phyloP scores from a whole-genome alignment of 768 basidiomycete species.

The Kwoniella dejecticola region DNA sequence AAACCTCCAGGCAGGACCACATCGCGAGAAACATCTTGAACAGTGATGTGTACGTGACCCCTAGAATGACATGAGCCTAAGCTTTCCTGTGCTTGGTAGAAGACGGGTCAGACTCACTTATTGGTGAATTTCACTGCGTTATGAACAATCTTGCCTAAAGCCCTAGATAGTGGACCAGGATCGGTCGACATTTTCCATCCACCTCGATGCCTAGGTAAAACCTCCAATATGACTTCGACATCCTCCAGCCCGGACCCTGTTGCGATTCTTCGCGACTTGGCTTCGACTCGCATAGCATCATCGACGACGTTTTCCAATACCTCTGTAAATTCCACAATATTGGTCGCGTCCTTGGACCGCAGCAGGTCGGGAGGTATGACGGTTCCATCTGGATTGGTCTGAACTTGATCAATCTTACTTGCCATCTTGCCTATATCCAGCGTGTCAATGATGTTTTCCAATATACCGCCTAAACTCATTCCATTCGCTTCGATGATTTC shows the following conservation, averaged over 20 bases:
- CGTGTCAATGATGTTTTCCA: slow-evolving; percentile 52
- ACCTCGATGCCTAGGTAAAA: slow-evolving; percentile 46
- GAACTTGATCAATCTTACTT: background rate
- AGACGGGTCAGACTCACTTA: too few relatives aligned
- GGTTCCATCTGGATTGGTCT: background rate
- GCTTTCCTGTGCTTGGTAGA: too few relatives aligned
- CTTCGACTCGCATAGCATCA: slow-evolving; percentile 37
- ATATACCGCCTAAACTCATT: slow-evolving; percentile 34
- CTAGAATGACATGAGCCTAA: background rate
- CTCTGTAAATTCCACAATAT: slow-evolving; percentile 20
- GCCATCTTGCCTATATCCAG: slow-evolving; percentile 46
- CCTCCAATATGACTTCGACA: slow-evolving; percentile 50
- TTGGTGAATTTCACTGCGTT: slow-evolving; percentile 51
- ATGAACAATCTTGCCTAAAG: slow-evolving; percentile 45
- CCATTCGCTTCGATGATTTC: slow-evolving; percentile 50
- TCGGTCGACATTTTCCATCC: slow-evolving; percentile 44
- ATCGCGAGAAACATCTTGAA: slow-evolving; percentile 48
- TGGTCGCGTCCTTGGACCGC: background rate
- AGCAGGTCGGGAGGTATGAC: background rate
- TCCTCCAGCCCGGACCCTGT: slow-evolving; percentile 38
- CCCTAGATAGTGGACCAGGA: slow-evolving; percentile 39
- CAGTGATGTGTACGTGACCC: slow-evolving; percentile 48
- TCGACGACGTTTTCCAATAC: slow-evolving; percentile 39
- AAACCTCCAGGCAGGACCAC: slow-evolving; percentile 43
- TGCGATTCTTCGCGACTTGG: slow-evolving; percentile 31